Conservation (phyloP, 202 grass and related monocot genomes). For the Eragrostis tef region DNA sequence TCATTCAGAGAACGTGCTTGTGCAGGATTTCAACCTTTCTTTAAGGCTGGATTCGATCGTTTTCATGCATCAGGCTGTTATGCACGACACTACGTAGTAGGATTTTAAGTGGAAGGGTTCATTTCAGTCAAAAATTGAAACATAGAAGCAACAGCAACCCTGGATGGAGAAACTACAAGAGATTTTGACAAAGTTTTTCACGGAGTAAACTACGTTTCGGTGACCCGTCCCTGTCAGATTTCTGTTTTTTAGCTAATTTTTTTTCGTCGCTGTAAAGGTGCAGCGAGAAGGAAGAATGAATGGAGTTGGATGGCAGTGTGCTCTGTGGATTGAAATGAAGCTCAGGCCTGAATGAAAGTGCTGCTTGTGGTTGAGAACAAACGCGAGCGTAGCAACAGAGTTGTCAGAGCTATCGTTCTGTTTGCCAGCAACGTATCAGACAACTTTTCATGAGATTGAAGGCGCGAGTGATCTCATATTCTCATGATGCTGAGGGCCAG, state of each 20-base stretch:
- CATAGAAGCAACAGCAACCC: constrained; percentile 6
- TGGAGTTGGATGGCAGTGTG: neutral
- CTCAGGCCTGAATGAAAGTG: neutral
- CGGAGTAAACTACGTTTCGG: neutral
- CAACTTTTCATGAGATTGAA: neutral
- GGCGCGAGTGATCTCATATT: neutral
- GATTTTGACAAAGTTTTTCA: neutral
- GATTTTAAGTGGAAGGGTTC: no score
- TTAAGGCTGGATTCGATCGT: neutral
- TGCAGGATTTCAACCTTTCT: neutral
- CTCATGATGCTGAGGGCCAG: neutral
- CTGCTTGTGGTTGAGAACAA: neutral
- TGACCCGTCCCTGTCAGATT: neutral
- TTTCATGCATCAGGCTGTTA: no score
- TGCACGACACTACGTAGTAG: no score
- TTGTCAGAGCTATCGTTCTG: neutral
- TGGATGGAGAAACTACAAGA: neutral
- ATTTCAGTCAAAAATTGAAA: constrained; percentile 3
- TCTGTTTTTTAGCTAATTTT: no score
- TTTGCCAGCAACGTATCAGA: neutral
- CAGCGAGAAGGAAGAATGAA: neutral
- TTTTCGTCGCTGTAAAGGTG: neutral
- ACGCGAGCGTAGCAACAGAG: neutral
- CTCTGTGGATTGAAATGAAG: neutral
- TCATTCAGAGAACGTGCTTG: constrained; percentile 21